Percentiles rank a stretch among this genome's conserved stretches.
phyloP scores from a whole-genome alignment of 2,329 filamentous ascomycete genomes.

The Ambrosiella cleistominuta region DNA sequence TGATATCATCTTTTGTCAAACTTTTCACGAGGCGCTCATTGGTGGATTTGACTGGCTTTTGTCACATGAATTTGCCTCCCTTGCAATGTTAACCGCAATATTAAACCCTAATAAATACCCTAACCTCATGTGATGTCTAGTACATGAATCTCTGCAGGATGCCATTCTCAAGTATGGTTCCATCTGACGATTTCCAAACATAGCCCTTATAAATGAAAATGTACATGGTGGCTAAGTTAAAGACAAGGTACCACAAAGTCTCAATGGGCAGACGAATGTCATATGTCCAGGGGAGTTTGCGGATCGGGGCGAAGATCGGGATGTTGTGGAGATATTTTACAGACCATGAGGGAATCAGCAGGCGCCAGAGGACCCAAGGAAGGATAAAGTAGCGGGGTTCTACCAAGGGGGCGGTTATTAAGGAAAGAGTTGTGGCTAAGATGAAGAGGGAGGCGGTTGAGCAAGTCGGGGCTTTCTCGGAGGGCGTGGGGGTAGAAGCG shows the following conservation, averaged over 20 bases:
- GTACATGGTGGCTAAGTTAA: constrained; percentile 52
- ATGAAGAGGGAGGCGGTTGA: constrained; percentile 42
- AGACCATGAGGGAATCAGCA: constrained; percentile 48
- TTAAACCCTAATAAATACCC: neutral
- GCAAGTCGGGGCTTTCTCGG: constrained; percentile 14
- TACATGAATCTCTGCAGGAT: constrained; percentile 66
- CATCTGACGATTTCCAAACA: constrained; percentile 40
- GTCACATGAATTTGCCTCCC: too few relatives aligned
- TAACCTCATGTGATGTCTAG: constrained; percentile 23
- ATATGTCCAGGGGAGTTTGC: constrained; percentile 13
- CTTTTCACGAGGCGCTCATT: too few relatives aligned
- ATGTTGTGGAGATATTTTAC: constrained; percentile 6
- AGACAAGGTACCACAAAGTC: constrained; percentile 47
- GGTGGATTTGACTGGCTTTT: neutral
- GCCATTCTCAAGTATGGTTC: constrained; percentile 34
- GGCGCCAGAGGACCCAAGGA: constrained; percentile 82
- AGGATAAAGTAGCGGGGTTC: constrained; percentile 94
- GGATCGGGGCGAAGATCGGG: constrained; percentile 5
- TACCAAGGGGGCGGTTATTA: constrained; percentile 78
- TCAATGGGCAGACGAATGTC: constrained; percentile 39
- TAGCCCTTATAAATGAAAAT: constrained; percentile 55
- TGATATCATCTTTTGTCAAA: too few relatives aligned
- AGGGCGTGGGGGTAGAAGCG: neutral
- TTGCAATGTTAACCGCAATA: too few relatives aligned
- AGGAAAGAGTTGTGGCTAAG: constrained; percentile 53